Percentiles rank a stretch among this genome's conserved stretches.
Evolutionary conservation across 148 eudicot genomes (phyloP).

Genomic region (Suaeda aralocaspica): DNA sequence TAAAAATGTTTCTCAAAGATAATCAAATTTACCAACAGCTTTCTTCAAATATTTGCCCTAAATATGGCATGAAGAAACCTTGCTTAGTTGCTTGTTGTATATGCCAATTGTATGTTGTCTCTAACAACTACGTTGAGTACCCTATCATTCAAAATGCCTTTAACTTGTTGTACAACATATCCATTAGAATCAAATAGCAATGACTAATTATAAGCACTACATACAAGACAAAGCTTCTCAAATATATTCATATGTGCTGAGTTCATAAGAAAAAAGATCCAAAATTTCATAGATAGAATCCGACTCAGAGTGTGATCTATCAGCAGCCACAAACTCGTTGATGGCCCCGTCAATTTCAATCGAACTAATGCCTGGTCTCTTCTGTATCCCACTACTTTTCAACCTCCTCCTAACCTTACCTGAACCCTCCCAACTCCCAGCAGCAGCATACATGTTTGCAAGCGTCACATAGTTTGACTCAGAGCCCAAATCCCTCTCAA

Average conservation of each 20-base stretch:
- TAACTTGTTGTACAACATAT: too few relatives aligned
- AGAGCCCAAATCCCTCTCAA: constrained; percentile 35
- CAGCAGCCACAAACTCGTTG: constrained; percentile 52
- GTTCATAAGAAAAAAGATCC: constrained; percentile 35
- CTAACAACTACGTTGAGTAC: too few relatives aligned
- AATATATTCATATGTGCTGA: constrained; percentile 29
- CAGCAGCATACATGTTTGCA: constrained; percentile 59
- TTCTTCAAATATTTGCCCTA: too few relatives aligned
- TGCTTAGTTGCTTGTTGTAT: too few relatives aligned
- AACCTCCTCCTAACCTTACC: constrained; percentile 50
- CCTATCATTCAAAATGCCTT: too few relatives aligned
- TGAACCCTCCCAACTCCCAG: constrained; percentile 52
- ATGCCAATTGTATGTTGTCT: too few relatives aligned
- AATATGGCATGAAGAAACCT: too few relatives aligned
- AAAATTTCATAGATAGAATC: constrained; percentile 37
- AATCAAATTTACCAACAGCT: too few relatives aligned
- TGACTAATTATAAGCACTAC: too few relatives aligned
- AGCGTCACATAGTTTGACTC: constrained; percentile 53
- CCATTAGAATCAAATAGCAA: too few relatives aligned
- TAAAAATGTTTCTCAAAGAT: too few relatives aligned
- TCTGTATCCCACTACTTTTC: constrained; percentile 46
- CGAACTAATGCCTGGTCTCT: constrained; percentile 49
- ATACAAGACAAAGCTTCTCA: constrained; percentile 29
- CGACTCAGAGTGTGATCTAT: constrained; percentile 43
- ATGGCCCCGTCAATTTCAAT: constrained; percentile 47